Conservation (phyloP, 164 flowering plant species). For the Pachysandra terminalis region DNA sequence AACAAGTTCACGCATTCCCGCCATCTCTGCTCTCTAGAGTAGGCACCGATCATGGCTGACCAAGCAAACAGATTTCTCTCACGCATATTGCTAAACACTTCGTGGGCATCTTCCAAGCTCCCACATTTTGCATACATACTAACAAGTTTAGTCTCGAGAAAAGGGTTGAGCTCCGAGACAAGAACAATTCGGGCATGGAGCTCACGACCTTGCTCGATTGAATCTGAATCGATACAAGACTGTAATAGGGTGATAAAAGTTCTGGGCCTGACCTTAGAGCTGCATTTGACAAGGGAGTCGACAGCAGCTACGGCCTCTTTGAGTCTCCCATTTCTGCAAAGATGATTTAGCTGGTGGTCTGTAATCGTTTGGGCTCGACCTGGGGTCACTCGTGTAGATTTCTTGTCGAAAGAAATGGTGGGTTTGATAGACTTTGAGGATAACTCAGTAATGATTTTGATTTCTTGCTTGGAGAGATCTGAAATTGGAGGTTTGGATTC, state of each 20-base stretch:
- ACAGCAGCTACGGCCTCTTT: conserved; percentile 39
- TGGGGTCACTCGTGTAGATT: neutral
- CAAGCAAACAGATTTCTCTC: conserved; percentile 52
- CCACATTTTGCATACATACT: conserved; percentile 69
- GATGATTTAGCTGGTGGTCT: conserved; percentile 32
- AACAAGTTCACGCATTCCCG: conserved; percentile 45
- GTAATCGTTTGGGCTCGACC: conserved; percentile 4
- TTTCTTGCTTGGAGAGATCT: conserved; percentile 13
- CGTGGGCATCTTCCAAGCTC: conserved; percentile 39
- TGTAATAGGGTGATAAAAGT: conserved; percentile 40
- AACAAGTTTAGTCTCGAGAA: conserved; percentile 52
- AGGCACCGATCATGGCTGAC: conserved; percentile 68
- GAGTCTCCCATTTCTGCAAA: conserved; percentile 41
- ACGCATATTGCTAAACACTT: conserved; percentile 49
- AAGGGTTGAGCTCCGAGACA: conserved; percentile 22
- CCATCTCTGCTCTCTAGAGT: conserved; percentile 45
- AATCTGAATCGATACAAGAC: conserved; percentile 38
- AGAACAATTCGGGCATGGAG: conserved; percentile 37
- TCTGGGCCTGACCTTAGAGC: conserved; percentile 31
- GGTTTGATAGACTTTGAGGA: conserved; percentile 17
- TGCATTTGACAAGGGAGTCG: conserved; percentile 34
- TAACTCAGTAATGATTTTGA: conserved; percentile 10
- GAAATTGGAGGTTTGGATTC: conserved; percentile 26
- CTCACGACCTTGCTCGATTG: conserved; percentile 41
- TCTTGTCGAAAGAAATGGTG: conserved; percentile 19